Percentiles rank a stretch among this genome's conserved stretches.
These are phyloP conservation scores for Conticribra guillardii DNA, from an alignment of 108 stramenopile species.

Conservation along the genomic window DNA sequence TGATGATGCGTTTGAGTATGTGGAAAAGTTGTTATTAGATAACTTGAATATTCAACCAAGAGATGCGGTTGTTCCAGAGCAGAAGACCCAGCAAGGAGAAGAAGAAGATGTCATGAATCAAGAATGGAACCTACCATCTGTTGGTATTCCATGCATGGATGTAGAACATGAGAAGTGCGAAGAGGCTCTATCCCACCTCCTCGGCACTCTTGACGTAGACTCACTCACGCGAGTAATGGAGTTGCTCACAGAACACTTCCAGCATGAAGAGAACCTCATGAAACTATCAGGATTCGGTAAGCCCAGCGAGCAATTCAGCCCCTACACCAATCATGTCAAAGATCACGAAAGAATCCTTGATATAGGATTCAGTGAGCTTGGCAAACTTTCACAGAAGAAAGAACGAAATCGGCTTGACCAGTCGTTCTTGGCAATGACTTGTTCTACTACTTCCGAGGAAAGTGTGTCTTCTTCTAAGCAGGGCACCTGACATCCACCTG, in stretches of 20 bases:
- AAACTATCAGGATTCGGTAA: slow-evolving; percentile 27
- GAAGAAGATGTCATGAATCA: slow-evolving; percentile 8
- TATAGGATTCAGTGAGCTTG: slow-evolving; percentile 19
- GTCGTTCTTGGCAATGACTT: slow-evolving; percentile 24
- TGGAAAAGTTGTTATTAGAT: slow-evolving; percentile 36
- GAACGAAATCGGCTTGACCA: slow-evolving; percentile 17
- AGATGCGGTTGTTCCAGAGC: background rate
- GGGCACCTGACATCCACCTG: slow-evolving; percentile 22
- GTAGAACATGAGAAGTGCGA: slow-evolving; percentile 51
- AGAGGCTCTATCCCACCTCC: slow-evolving; percentile 25
- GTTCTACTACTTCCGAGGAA: slow-evolving; percentile 2
- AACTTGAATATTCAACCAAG: slow-evolving; percentile 10
- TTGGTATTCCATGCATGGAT: slow-evolving; percentile 55
- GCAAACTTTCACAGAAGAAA: slow-evolving; percentile 15
- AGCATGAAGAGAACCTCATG: slow-evolving; percentile 54
- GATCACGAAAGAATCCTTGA: slow-evolving; percentile 48
- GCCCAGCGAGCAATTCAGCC: slow-evolving; percentile 29
- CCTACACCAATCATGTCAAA: slow-evolving; percentile 35
- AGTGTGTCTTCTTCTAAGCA: background rate
- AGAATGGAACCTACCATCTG: slow-evolving; percentile 35
- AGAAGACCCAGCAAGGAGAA: slow-evolving; percentile 5
- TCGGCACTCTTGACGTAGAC: slow-evolving; percentile 10
- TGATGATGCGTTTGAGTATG: slow-evolving; percentile 48
- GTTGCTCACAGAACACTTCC: slow-evolving; percentile 43
- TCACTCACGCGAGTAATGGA: slow-evolving; percentile 21